These are phyloP conservation scores for Wickerhamomyces bovis DNA, from an alignment of 805 yeast species.

Conservation along the genomic window DNA sequence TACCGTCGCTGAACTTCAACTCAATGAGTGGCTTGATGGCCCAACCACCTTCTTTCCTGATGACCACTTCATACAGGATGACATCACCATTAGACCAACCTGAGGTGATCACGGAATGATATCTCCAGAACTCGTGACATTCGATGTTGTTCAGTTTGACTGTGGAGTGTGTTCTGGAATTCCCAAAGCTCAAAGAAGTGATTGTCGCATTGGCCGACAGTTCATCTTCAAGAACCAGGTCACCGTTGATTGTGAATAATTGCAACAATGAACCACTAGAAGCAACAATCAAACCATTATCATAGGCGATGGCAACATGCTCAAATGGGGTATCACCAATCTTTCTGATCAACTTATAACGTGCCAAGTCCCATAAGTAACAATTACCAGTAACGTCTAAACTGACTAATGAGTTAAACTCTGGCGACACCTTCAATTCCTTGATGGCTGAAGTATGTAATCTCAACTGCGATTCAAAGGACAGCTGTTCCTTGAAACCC, in stretches of 20 bases:
- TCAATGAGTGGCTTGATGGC: slow-evolving; percentile 15
- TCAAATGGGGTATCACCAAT: slow-evolving; percentile 15
- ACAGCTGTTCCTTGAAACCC: slow-evolving; percentile 25
- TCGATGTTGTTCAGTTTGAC: slow-evolving; percentile 22
- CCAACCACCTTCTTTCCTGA: slow-evolving; percentile 22
- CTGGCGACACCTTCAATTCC: slow-evolving; percentile 42
- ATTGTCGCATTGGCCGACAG: slow-evolving; percentile 15
- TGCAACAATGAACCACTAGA: slow-evolving; percentile 23
- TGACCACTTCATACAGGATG: slow-evolving; percentile 26
- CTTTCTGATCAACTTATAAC: slow-evolving; percentile 43
- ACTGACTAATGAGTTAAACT: slow-evolving; percentile 50
- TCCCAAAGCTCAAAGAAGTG: slow-evolving; percentile 25
- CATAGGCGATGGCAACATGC: slow-evolving; percentile 43
- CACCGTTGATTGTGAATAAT: slow-evolving; percentile 52
- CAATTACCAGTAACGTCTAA: slow-evolving; percentile 50
- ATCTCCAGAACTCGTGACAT: slow-evolving; percentile 34
- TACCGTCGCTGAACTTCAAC: slow-evolving; percentile 20
- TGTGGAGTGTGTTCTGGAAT: slow-evolving; percentile 21
- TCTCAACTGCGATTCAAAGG: slow-evolving; percentile 40
- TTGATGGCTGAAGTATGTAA: slow-evolving; percentile 50
- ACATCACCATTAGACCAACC: slow-evolving; percentile 31
- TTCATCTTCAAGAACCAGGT: slow-evolving; percentile 25
- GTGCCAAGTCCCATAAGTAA: slow-evolving; percentile 58
- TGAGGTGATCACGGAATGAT: slow-evolving; percentile 28
- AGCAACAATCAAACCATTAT: slow-evolving; percentile 47